Evolutionary conservation across 139 green algal species (phyloP), one percentile per base, ranked within the genome.

Genomic region (Edaphochlamys debaryana): DNA sequence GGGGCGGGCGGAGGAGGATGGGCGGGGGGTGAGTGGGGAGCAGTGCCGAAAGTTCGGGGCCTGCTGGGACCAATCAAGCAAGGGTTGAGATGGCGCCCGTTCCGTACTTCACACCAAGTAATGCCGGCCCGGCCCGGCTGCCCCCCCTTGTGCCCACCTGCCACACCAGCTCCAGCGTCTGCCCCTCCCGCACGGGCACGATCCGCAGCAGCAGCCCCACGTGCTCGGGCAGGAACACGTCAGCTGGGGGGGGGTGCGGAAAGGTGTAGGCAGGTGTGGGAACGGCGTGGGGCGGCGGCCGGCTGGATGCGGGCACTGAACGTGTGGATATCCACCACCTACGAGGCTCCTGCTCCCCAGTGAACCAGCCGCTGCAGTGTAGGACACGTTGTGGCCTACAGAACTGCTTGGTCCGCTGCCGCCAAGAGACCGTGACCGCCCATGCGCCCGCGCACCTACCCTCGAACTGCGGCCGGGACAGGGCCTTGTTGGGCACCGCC

Each of bases 141-240:
- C 29, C 58, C n/a, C n/a, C n/a, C n/a, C n/a, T n/a, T n/a, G n/a
- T n/a, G 15, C 73, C 25, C 30, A 82, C 81, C 69, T 87, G 70
- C 94, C 95, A 98, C 64, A 92, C 84, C 52, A 98, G 82, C 80
- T 96, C 91, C n/a, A 98, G 70, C 23, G 56, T 87, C 87, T 98
- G 93, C 4, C 88, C 91, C 40, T 97, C 92, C 68, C 80, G 92
- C 50, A 96, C 89, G 0, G 96, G 96, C 52, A 98, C 93, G 69
- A 93, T 74, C 17, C 77, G 77, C 25, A 93, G 66, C 52, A 96
- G 68, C 75, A 88, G 36, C 0, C 86, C 84, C 0, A 30, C 79
- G 54, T 96, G 88, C 41, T 70, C 50, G 5, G 66, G 29, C 69
- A 86, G 71, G 58, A 88, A 90, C 70, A 90, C 77, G 32, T 84